Evolutionary conservation across 2,329 filamentous ascomycete species (phyloP), one percentile per base, ranked within the genome.

Genomic region (Colletotrichum orbiculare): DNA sequence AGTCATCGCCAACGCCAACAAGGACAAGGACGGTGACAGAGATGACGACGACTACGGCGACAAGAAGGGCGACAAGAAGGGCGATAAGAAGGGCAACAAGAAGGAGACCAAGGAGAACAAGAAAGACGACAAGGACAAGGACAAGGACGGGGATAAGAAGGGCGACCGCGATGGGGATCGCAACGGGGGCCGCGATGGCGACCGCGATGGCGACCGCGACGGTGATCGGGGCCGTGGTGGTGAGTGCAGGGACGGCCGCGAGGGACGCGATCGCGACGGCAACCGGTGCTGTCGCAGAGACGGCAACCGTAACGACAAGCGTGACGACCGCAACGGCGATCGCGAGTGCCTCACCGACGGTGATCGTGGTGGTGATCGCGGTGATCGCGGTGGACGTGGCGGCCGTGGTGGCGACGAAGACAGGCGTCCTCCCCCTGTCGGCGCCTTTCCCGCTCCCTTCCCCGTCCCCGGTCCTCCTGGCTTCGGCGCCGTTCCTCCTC

Each of bases 371-470:
- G 60, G 49, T n/a, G 57, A 38, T 35, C 42, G 58, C 38, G 55
- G 55, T 35, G 17, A 39, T 10, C 11, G 34, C 11, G 54, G 52
- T 10, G 52, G 34, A 37, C 13, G 53, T 38, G 33, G 9, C 34
- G 41, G 45, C n/a, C 9, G 35, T 17, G 54, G 35, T n/a, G 41
- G 57, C 9, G 49, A 53, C 8, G 60, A 47, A 11, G 46, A 34
- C 46, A 52, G 52, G 12, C 50, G 41, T 25, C 62, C 61, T 13
- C 46, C 57, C 35, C 41, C 46, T 8, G 12, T 6, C 34, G 42
- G 41, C 43, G 45, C 11, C 4, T 61, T 65, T 41, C 54, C 60
- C 9, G 60, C 60, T 8, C 60, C 50, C 34, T 60, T 61, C 62
- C 62, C 50, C 39, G 39, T 46, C 17, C 62, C 57, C n/a, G n/a